phyloP scores from a whole-genome alignment of 2,329 filamentous ascomycete species.

The Aspergillus caelatus region DNA sequence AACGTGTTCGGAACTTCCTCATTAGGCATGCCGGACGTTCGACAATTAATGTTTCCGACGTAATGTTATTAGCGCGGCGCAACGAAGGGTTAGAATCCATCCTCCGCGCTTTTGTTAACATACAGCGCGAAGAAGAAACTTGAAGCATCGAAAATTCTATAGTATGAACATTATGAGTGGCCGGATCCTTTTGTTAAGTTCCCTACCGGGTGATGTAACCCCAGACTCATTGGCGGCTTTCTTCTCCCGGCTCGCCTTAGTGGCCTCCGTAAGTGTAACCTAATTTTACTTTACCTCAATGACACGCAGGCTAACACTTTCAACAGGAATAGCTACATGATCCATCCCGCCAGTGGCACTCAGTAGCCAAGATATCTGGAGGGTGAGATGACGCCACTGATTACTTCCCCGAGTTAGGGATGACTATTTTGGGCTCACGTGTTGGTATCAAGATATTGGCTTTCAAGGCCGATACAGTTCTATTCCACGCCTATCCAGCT shows the following conservation, averaged over 20 bases:
- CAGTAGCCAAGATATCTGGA: neutral
- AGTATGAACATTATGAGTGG: neutral
- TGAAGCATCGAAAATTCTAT: constrained; percentile 13
- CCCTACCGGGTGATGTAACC: neutral
- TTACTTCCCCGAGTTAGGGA: neutral
- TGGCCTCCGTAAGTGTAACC: neutral
- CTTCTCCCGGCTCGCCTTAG: neutral
- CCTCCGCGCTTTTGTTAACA: constrained; percentile 52
- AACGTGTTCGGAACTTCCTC: constrained; percentile 35
- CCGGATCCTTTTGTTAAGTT: neutral
- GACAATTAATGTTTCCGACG: constrained; percentile 82
- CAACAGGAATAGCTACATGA: neutral
- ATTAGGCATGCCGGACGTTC: constrained; percentile 76
- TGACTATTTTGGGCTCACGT: neutral
- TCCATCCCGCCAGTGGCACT: neutral
- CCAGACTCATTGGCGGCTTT: constrained; percentile 13
- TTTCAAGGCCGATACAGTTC: neutral
- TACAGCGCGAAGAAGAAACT: constrained; percentile 29
- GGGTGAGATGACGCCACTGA: constrained; percentile 15
- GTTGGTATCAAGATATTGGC: neutral
- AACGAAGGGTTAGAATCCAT: constrained; percentile 83
- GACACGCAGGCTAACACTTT: neutral
- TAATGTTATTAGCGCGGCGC: constrained; percentile 80
- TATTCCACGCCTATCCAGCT: neutral
- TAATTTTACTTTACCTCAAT: neutral